Evolutionary conservation across 164 flowering plant species (phyloP).

Genomic region (Kalanchoe fedtschenkoi): DNA sequence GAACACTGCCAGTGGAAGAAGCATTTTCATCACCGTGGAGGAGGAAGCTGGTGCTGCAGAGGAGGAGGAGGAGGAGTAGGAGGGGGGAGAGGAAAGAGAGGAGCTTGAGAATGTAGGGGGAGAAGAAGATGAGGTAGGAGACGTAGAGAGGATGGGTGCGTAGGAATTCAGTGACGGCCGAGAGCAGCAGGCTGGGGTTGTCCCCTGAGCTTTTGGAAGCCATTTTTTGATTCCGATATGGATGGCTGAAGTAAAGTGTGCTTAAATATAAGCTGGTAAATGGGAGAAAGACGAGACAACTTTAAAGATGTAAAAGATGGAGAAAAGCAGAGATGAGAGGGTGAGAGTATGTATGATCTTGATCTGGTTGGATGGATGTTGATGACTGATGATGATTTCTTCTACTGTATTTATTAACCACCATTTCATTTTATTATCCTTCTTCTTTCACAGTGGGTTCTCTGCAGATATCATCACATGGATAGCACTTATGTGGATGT

Average conservation of each 20-base stretch:
- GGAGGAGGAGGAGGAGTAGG: constrained; percentile 46
- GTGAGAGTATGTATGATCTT: too few species aligned
- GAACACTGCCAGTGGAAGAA: constrained; percentile 2
- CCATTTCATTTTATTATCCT: background rate
- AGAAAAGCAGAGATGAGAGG: background rate
- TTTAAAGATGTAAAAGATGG: background rate
- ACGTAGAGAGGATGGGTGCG: constrained; percentile 61
- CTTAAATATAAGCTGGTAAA: background rate
- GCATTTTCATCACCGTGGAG: constrained; percentile 2
- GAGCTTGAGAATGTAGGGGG: constrained; percentile 57
- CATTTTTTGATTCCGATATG: background rate
- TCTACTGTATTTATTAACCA: background rate
- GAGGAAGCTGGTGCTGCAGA: constrained; percentile 14
- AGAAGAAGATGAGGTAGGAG: constrained; percentile 71
- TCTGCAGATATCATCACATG: constrained; percentile 5
- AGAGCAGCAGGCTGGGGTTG: background rate
- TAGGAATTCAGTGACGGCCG: constrained; percentile 7
- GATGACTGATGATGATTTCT: background rate
- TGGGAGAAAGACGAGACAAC: background rate
- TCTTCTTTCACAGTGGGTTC: too few species aligned
- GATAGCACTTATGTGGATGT: background rate
- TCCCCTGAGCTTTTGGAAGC: background rate
- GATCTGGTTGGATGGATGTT: background rate
- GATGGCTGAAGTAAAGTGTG: too few species aligned
- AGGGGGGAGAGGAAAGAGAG: constrained; percentile 69